Evolutionary conservation across 345 rosid genomes (phyloP).

Genomic region (Rubroshorea leprosula): DNA sequence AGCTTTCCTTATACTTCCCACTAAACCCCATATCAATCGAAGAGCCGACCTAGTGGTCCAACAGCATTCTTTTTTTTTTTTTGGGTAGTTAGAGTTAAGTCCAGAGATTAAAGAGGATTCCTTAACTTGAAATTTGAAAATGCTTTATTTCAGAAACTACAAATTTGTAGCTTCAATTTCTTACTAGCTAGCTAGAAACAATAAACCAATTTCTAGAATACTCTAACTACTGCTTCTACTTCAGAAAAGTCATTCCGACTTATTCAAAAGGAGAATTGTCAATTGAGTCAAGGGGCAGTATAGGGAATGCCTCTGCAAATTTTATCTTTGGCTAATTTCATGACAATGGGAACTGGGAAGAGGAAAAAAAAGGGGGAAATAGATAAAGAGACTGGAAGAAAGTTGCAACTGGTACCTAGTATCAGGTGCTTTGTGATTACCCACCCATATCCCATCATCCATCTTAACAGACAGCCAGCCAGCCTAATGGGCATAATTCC

Average conservation of each 20-base stretch:
- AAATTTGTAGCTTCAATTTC: no score
- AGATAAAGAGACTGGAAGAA: background rate
- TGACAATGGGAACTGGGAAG: background rate
- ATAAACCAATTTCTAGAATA: no score
- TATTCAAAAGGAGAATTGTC: background rate
- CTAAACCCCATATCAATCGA: no score
- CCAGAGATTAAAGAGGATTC: no score
- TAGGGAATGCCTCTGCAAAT: background rate
- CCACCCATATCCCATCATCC: background rate
- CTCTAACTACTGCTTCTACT: no score
- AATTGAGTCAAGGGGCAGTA: background rate
- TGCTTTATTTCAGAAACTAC: no score
- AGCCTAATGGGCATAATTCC: background rate
- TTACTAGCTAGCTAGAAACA: no score
- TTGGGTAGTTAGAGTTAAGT: no score
- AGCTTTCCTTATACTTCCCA: background rate
- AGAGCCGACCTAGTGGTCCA: background rate
- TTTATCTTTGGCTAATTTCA: background rate
- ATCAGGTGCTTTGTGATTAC: background rate
- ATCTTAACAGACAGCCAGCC: background rate
- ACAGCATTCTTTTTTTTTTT: background rate
- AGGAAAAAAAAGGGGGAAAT: no score
- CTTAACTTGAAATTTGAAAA: no score
- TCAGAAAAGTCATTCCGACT: no score
- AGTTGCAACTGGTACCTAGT: background rate